Conservation (phyloP, 2,329 filamentous ascomycete species). For the Diplodia intermedia region DNA sequence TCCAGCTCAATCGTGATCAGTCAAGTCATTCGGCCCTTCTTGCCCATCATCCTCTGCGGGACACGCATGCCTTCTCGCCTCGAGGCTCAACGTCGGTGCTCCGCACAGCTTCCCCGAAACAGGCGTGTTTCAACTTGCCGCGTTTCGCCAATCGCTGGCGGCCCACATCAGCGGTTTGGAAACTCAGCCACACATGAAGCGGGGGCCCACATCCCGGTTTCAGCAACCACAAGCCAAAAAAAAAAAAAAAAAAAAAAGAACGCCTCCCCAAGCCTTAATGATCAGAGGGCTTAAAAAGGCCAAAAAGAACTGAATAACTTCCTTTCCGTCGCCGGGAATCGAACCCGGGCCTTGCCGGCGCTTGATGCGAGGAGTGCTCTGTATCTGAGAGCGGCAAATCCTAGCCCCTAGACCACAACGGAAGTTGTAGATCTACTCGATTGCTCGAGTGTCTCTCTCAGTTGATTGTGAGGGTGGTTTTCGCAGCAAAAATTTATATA, state of each 20-base stretch:
- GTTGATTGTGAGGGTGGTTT: background rate
- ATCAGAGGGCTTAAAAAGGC: too few species aligned
- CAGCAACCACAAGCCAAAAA: background rate
- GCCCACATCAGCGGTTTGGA: background rate
- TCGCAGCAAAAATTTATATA: background rate
- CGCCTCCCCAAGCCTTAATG: too few species aligned
- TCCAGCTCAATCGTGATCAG: background rate
- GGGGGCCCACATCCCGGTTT: constrained; percentile 12
- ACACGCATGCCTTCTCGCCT: background rate
- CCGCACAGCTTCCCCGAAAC: background rate
- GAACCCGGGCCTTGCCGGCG: constrained; percentile 30
- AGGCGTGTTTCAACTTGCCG: background rate
- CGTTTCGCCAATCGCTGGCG: constrained; percentile 1
- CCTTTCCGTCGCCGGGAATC: constrained; percentile 30
- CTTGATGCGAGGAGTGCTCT: constrained; percentile 27
- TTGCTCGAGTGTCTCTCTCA: constrained; percentile 26
- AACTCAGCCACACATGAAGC: background rate
- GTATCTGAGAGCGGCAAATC: constrained; percentile 28
- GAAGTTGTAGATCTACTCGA: constrained; percentile 13
- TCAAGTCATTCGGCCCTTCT: background rate
- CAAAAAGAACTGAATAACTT: constrained; percentile 8
- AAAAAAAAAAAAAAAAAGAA: background rate
- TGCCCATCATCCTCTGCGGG: background rate
- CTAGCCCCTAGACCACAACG: constrained; percentile 31
- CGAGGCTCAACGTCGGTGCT: background rate